Percentiles rank a stretch among this genome's conserved stretches.
These are phyloP conservation scores for Xerocomellus amylosporus DNA, from an alignment of 768 basidiomycete genomes.

Conservation along the genomic window DNA sequence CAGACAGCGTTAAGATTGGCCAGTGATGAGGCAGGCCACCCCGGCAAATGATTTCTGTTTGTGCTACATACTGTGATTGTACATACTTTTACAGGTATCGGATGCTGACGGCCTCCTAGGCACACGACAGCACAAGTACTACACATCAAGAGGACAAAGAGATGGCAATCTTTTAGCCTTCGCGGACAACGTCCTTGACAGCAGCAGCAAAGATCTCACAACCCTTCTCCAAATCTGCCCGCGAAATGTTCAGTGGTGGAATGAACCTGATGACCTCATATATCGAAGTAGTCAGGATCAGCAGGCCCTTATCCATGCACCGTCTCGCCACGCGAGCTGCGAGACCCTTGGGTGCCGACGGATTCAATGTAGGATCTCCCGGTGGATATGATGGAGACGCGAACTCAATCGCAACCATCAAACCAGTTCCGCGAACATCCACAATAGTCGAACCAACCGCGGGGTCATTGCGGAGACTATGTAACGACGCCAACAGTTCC, in stretches of 20 bases:
- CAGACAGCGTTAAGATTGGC: too few species aligned
- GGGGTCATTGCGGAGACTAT: conserved; percentile 53
- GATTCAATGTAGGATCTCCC: conserved; percentile 43
- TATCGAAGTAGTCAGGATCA: conserved; percentile 85
- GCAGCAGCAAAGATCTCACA: conserved; percentile 64
- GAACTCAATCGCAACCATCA: conserved; percentile 88
- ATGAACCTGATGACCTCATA: conserved; percentile 92
- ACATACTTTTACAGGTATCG: too few species aligned
- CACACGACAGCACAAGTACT: not conserved
- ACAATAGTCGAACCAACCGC: conserved; percentile 57
- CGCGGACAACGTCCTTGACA: conserved; percentile 63
- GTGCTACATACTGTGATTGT: too few species aligned
- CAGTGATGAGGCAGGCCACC: too few species aligned
- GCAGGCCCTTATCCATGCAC: conserved; percentile 82
- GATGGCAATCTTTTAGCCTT: conserved; percentile 18
- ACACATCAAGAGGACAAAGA: too few species aligned
- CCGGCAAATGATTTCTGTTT: too few species aligned
- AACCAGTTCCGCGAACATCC: conserved; percentile 84
- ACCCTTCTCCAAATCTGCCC: conserved; percentile 72
- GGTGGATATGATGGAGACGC: conserved; percentile 56
- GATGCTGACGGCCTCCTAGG: not conserved
- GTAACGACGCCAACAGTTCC: conserved; percentile 66
- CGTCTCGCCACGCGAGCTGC: conserved; percentile 69
- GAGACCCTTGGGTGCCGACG: conserved; percentile 47
- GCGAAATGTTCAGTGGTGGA: conserved; percentile 79